Evolutionary conservation across 2,329 filamentous ascomycete species (phyloP).

Genomic region (Exophiala sp.): DNA sequence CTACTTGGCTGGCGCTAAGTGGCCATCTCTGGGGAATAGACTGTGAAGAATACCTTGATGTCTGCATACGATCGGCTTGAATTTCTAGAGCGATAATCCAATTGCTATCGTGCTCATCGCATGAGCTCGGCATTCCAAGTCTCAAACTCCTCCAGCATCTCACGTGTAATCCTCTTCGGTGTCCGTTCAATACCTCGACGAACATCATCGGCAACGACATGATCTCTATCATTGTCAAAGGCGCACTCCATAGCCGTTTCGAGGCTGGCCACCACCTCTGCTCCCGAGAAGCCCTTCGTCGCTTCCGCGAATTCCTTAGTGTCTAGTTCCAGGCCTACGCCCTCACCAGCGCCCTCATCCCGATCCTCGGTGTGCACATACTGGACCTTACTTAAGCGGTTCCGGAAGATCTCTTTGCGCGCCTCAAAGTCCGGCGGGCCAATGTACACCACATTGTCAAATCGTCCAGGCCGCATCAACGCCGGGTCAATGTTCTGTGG

Average conservation of each 20-base stretch:
- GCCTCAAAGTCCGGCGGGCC: slow-evolving; percentile 72
- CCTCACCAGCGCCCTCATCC: slow-evolving; percentile 51
- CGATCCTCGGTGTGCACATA: slow-evolving; percentile 57
- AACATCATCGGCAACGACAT: slow-evolving; percentile 44
- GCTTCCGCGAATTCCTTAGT: slow-evolving; percentile 53
- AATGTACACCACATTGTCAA: slow-evolving; percentile 82
- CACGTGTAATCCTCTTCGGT: slow-evolving; percentile 24
- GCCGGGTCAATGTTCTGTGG: slow-evolving; percentile 83
- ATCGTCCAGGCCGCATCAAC: slow-evolving; percentile 77
- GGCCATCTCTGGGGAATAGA: too few species aligned
- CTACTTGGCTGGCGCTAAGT: too few species aligned
- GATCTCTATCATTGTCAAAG: slow-evolving; percentile 46
- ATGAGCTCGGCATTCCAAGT: slow-evolving; percentile 24
- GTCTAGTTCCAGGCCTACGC: slow-evolving; percentile 58
- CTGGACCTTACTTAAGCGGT: slow-evolving; percentile 61
- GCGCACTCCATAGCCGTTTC: slow-evolving; percentile 50
- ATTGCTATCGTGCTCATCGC: slow-evolving; percentile 1
- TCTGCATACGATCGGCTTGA: too few species aligned
- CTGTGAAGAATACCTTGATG: too few species aligned
- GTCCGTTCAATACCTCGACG: slow-evolving; percentile 40
- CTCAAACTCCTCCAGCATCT: slow-evolving; percentile 25
- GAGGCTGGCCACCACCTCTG: slow-evolving; percentile 68
- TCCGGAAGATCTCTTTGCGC: slow-evolving; percentile 70
- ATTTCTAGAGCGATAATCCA: too few species aligned
- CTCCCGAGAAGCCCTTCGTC: slow-evolving; percentile 78